Percentiles rank a stretch among this genome's conserved stretches.
These are phyloP conservation scores for Fusarium torulosum DNA, from an alignment of 2,329 filamentous ascomycete genomes.

Conservation along the genomic window DNA sequence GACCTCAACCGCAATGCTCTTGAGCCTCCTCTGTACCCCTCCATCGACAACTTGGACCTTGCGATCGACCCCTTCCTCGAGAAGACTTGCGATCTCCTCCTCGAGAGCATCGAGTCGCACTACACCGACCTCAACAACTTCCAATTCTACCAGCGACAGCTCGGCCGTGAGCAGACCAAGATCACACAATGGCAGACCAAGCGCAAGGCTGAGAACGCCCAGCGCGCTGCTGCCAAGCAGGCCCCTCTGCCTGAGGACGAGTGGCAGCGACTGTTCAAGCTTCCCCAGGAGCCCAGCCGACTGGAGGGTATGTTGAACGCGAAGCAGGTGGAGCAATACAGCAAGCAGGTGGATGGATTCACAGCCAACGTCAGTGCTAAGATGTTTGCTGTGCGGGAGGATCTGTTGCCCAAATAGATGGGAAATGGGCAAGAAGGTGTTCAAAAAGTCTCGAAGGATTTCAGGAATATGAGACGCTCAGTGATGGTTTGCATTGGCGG, in stretches of 20 bases:
- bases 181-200: slow-evolving; percentile 97
- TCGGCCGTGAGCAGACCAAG: slow-evolving; percentile 94
- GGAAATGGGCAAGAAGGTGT: slow-evolving; percentile 28
- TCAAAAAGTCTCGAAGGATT: slow-evolving; percentile 47
- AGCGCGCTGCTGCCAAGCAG: slow-evolving; percentile 88
- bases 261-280: slow-evolving; percentile 98
- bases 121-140: slow-evolving; percentile 99
- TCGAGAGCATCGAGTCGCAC: slow-evolving; percentile 97
- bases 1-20: slow-evolving; percentile 77
- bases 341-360: slow-evolving; percentile 96
- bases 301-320: slow-evolving; percentile 95
- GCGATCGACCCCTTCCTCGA: slow-evolving; percentile 97
- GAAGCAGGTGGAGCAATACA: slow-evolving; percentile 97
- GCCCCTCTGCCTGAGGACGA: slow-evolving; percentile 92
- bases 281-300: slow-evolving; percentile 92
- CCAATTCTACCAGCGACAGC: slow-evolving; percentile 93
- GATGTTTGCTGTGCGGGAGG: slow-evolving; percentile 95
- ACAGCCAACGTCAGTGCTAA: slow-evolving; percentile 91
- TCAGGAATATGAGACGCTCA: slow-evolving; percentile 49
- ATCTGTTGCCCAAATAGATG: slow-evolving; percentile 68
- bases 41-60: slow-evolving; percentile 89
- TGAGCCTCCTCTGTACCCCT: slow-evolving; percentile 80
- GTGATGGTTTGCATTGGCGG: slow-evolving; percentile 57
- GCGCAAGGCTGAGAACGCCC: slow-evolving; percentile 94
- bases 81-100: slow-evolving; percentile 95